Evolutionary conservation across 768 basidiomycete genomes (phyloP).

Genomic region (Psilocybe tampanensis): DNA sequence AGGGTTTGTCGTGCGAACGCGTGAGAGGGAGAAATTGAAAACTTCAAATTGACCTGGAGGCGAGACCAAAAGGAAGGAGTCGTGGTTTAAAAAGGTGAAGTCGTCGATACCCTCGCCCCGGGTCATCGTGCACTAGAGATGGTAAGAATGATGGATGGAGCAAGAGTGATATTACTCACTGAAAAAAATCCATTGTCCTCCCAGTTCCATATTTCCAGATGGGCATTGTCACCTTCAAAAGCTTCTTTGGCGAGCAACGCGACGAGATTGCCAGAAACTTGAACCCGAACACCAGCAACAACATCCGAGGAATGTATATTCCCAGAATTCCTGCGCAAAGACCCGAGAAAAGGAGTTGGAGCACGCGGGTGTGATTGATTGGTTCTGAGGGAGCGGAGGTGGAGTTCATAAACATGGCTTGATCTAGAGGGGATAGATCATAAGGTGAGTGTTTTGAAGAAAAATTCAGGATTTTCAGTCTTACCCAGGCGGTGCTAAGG

Average conservation of each 20-base stretch:
- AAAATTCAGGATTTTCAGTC: conserved; percentile 20
- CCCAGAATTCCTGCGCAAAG: conserved; percentile 33
- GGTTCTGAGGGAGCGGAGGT: conserved; percentile 51
- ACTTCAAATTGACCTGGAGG: conserved; percentile 51
- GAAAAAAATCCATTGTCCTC: conserved; percentile 38
- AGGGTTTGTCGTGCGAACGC: conserved; percentile 29
- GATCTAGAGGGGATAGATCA: conserved; percentile 34
- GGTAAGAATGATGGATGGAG: conserved; percentile 1
- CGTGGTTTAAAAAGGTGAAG: conserved; percentile 49
- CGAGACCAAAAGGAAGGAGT: conserved; percentile 48
- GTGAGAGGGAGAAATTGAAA: conserved; percentile 46
- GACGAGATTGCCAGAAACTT: conserved; percentile 48
- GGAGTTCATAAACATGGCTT: conserved; percentile 47
- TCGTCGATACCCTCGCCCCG: conserved; percentile 50
- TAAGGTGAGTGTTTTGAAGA: conserved; percentile 1
- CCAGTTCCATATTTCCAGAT: conserved; percentile 58
- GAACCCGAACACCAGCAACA: conserved; percentile 45
- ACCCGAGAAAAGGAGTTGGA: conserved; percentile 38
- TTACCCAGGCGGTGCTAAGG: conserved; percentile 43
- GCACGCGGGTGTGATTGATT: conserved; percentile 54
- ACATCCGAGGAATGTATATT: conserved; percentile 32
- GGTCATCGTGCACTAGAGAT: conserved; percentile 41
- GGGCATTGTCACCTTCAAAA: conserved; percentile 39
- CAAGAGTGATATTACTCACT: conserved; percentile 29
- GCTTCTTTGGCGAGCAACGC: conserved; percentile 53